Percentiles rank a stretch among this genome's conserved stretches.
Evolutionary conservation across 2,329 filamentous ascomycete species (phyloP).

Genomic region (Calonectria montana): DNA sequence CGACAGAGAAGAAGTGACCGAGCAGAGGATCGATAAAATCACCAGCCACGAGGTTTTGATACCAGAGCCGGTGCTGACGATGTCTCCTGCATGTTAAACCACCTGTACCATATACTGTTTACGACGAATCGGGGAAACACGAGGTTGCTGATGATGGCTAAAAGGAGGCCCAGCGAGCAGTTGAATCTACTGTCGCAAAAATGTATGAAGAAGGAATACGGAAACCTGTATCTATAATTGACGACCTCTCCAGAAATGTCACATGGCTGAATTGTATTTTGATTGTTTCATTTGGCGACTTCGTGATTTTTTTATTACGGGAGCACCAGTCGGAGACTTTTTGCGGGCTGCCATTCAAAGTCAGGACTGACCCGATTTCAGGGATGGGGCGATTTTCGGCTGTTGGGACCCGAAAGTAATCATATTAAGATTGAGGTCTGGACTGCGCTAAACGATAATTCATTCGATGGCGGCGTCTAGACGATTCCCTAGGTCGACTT

Average conservation of each 20-base stretch:
- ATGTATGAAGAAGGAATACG: neutral
- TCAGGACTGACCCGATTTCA: neutral
- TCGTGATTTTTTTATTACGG: neutral
- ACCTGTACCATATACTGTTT: slow-evolving; percentile 26
- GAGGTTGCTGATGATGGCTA: neutral
- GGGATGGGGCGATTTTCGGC: slow-evolving; percentile 9
- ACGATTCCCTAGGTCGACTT: neutral
- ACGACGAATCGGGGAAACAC: slow-evolving; percentile 7
- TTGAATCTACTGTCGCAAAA: neutral
- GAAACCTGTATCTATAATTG: slow-evolving; percentile 5
- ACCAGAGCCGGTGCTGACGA: neutral
- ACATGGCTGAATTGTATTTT: neutral
- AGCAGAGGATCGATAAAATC: neutral
- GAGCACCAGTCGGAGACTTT: neutral
- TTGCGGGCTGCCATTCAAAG: neutral
- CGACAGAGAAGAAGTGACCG: slow-evolving; percentile 37
- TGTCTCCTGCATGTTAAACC: slow-evolving; percentile 6
- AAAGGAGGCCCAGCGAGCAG: neutral
- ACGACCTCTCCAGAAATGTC: slow-evolving; percentile 3
- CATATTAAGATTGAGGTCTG: slow-evolving; percentile 18
- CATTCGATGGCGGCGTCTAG: neutral
- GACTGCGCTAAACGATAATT: neutral
- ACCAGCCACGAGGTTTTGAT: neutral
- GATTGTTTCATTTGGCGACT: slow-evolving; percentile 1
- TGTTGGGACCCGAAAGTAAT: neutral